Conservation (phyloP, 768 basidiomycete genomes). For the Kwoniella dejecticola region DNA sequence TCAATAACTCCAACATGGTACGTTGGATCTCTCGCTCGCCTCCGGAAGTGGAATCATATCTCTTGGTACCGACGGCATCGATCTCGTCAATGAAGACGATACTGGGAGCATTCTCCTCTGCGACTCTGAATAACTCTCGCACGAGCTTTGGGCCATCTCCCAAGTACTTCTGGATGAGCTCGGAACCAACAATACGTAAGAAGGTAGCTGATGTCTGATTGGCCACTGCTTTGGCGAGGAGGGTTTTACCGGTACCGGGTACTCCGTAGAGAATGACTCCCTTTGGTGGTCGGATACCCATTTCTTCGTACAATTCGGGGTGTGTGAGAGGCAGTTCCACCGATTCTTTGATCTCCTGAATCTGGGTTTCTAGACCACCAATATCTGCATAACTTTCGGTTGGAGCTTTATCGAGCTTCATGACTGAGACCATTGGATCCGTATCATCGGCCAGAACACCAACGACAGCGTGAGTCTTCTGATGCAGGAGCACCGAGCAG, state of each 20-base stretch:
- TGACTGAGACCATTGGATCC: slow-evolving; percentile 94
- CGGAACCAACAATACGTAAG: slow-evolving; percentile 93
- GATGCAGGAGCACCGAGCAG: slow-evolving; percentile 90
- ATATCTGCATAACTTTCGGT: slow-evolving; percentile 99
- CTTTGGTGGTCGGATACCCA: slow-evolving; percentile 99
- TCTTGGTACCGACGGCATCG: slow-evolving; percentile 96
- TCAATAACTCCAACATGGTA: slow-evolving; percentile 97
- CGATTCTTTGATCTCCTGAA: slow-evolving; percentile 99
- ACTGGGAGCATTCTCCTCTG: slow-evolving; percentile 96
- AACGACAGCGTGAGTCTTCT: slow-evolving; percentile 92
- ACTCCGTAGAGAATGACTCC: slow-evolving; percentile 99
- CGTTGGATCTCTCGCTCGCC: slow-evolving; percentile 99
- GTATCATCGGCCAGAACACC: slow-evolving; percentile 94
- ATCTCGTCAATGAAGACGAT: slow-evolving; percentile 99
- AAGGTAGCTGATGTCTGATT: slow-evolving; percentile 99
- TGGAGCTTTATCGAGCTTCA: slow-evolving; percentile 99
- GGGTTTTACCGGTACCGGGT: slow-evolving; percentile 96
- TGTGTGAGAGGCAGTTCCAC: slow-evolving; percentile 97
- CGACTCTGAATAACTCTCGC: slow-evolving; percentile 92
- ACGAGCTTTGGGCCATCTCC: slow-evolving; percentile 99
- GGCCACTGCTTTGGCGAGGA: slow-evolving; percentile 94
- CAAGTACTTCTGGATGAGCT: slow-evolving; percentile 98
- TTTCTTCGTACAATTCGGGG: slow-evolving; percentile 97
- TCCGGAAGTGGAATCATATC: slow-evolving; percentile 98
- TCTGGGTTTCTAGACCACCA: slow-evolving; percentile 93